A percentile compares a stretch with the other conserved stretches of the same genome.
Conservation (phyloP, 208 protist species). For the Phytomonas sp. region DNA sequence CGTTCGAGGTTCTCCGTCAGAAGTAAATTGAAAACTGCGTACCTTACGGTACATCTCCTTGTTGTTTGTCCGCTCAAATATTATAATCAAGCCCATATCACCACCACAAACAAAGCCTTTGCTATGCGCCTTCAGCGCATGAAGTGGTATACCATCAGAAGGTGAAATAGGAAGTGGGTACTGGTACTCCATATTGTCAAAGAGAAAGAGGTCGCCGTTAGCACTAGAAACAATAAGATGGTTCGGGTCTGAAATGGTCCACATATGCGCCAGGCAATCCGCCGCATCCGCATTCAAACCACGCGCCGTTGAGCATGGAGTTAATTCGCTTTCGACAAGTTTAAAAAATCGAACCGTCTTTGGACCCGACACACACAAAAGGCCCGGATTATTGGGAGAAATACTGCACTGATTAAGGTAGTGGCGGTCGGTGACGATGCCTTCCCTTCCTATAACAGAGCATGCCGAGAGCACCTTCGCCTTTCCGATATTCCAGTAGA, state of each 20-base stretch:
- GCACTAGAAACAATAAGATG: constrained; percentile 89
- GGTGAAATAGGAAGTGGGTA: constrained; percentile 80
- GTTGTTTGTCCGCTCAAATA: constrained; percentile 90
- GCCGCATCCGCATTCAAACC: constrained; percentile 65
- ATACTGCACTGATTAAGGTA: constrained; percentile 89
- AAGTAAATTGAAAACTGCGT: constrained; percentile 77
- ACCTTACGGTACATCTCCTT: constrained; percentile 93
- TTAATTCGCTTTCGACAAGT: constrained; percentile 51
- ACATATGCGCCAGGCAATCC: constrained; percentile 90
- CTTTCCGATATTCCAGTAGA: constrained; percentile 91
- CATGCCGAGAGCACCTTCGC: constrained; percentile 71
- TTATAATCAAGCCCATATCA: constrained; percentile 90
- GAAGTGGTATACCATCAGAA: constrained; percentile 87
- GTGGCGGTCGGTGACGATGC: constrained; percentile 29
- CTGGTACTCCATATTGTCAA: constrained; percentile 85
- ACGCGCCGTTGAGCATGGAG: constrained; percentile 49
- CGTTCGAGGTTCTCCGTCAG: constrained; percentile 14
- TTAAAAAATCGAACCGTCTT: constrained; percentile 87
- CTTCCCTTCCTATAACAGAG: constrained; percentile 37
- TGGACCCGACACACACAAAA: constrained; percentile 90
- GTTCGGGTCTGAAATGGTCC: constrained; percentile 80
- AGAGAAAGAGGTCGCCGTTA: constrained; percentile 91
- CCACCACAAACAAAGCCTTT: constrained; percentile 94
- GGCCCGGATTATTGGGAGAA: constrained; percentile 73
- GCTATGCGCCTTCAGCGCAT: constrained; percentile 67